Conservation (phyloP, 495 filamentous ascomycete genomes). For the Darksidea phi region DNA sequence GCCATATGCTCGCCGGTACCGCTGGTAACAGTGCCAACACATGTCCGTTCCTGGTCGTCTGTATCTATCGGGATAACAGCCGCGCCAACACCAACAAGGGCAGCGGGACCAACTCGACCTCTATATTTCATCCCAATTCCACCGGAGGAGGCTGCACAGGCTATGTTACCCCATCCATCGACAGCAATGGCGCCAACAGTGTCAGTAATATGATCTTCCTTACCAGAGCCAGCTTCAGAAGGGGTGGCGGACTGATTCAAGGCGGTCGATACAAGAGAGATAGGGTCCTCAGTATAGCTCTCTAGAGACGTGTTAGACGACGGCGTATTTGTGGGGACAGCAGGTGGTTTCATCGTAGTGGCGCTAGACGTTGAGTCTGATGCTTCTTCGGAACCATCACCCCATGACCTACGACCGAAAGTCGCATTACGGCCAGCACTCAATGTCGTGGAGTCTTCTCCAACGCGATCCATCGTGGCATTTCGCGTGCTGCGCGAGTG, state of each 20-base stretch:
- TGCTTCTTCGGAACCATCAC: slow-evolving; percentile 41
- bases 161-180: slow-evolving; percentile 80
- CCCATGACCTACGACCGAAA: slow-evolving; percentile 17
- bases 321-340: background rate
- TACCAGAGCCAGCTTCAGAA: background rate
- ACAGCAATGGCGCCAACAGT: slow-evolving; percentile 95
- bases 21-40: slow-evolving; percentile 78
- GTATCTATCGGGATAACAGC: slow-evolving; percentile 72
- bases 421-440: slow-evolving; percentile 19
- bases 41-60: slow-evolving; percentile 58
- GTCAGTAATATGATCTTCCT: slow-evolving; percentile 68
- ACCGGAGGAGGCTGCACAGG: slow-evolving; percentile 96
- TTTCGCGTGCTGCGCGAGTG: background rate
- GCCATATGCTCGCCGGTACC: slow-evolving; percentile 98
- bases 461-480: background rate
- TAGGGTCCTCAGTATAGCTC: slow-evolving; percentile 13
- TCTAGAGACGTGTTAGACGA: slow-evolving; percentile 19
- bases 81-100: slow-evolving; percentile 86
- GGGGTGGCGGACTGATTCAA: slow-evolving; percentile 1
- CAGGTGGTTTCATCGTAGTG: slow-evolving; percentile 7
- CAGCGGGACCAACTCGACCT: slow-evolving; percentile 87
- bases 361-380: slow-evolving; percentile 26
- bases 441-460: slow-evolving; percentile 29
- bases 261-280: slow-evolving; percentile 18
- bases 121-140: slow-evolving; percentile 97